Evolutionary conservation across 257 asterid genomes (phyloP).

Genomic region (Nicotiana undulata): DNA sequence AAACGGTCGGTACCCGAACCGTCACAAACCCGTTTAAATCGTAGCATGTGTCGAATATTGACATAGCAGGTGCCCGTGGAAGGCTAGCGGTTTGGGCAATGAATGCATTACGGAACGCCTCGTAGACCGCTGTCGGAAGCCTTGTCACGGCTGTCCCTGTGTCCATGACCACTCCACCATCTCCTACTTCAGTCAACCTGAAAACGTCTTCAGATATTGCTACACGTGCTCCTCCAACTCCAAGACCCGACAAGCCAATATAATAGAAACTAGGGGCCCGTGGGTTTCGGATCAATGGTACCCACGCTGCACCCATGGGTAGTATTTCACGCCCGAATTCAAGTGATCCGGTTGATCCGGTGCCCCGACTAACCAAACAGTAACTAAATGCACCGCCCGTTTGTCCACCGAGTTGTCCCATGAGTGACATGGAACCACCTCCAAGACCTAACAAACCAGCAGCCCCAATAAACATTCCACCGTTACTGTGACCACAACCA

Average conservation of each 20-base stretch:
- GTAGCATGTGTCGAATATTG: constrained; percentile 81
- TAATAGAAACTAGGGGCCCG: constrained; percentile 75
- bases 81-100: constrained; percentile 50
- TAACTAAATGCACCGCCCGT: constrained; percentile 83
- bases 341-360: constrained; percentile 56
- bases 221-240: constrained; percentile 65
- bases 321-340: constrained; percentile 75
- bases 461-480: constrained; percentile 85
- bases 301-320: constrained; percentile 90
- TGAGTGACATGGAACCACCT: constrained; percentile 81
- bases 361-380: constrained; percentile 78
- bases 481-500: constrained; percentile 83
- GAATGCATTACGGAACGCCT: constrained; percentile 59
- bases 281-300: constrained; percentile 50
- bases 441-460: constrained; percentile 85
- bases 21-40: constrained; percentile 60
- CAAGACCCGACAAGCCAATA: constrained; percentile 64
- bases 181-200: constrained; percentile 37
- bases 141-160: constrained; percentile 88
- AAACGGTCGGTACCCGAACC: constrained; percentile 81
- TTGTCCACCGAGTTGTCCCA: constrained; percentile 78
- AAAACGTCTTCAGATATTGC: constrained; percentile 54
- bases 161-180: constrained; percentile 86
- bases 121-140: constrained; percentile 55
- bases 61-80: constrained; percentile 47